These are phyloP conservation scores for Macaranga tanarius DNA, from an alignment of 441 rosid species.

Conservation along the genomic window DNA sequence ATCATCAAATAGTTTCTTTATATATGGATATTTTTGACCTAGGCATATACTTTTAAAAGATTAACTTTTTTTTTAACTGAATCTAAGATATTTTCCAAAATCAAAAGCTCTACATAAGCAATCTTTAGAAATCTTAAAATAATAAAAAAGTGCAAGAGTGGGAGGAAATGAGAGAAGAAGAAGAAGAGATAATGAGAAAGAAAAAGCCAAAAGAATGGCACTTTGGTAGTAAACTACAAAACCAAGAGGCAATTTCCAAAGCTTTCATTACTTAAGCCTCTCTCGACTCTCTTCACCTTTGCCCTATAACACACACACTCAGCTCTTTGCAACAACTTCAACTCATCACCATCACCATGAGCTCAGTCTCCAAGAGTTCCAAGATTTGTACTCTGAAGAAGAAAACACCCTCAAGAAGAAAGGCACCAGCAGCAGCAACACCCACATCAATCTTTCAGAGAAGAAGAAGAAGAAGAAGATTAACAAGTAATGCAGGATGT, in stretches of 20 bases:
- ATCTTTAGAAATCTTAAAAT: too few relatives aligned
- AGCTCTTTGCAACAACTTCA: neutral
- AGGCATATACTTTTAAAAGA: too few relatives aligned
- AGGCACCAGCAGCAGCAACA: neutral
- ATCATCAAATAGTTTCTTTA: too few relatives aligned
- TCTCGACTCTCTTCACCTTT: neutral
- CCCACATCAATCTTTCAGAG: neutral
- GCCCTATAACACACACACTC: neutral
- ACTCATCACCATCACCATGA: slow-evolving; percentile 17
- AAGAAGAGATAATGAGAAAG: neutral
- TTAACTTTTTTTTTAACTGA: too few relatives aligned
- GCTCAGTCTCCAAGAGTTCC: slow-evolving; percentile 22
- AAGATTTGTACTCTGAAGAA: slow-evolving; percentile 7
- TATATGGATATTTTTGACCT: too few relatives aligned
- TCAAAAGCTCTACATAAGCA: too few relatives aligned
- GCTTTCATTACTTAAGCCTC: slow-evolving; percentile 34
- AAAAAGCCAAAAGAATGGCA: slow-evolving; percentile 26
- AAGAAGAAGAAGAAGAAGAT: slow-evolving; percentile 14
- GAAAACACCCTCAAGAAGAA: slow-evolving; percentile 17
- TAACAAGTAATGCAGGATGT: slow-evolving; percentile 22
- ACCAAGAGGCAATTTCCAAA: slow-evolving; percentile 25
- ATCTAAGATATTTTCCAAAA: too few relatives aligned
- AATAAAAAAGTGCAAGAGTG: neutral
- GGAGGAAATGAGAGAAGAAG: neutral
- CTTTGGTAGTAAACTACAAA: slow-evolving; percentile 16